A percentile compares a stretch with the other conserved stretches of the same genome.
Evolutionary conservation across 108 stramenopile species (phyloP).

Genomic region (Cylindrotheca closterium): DNA sequence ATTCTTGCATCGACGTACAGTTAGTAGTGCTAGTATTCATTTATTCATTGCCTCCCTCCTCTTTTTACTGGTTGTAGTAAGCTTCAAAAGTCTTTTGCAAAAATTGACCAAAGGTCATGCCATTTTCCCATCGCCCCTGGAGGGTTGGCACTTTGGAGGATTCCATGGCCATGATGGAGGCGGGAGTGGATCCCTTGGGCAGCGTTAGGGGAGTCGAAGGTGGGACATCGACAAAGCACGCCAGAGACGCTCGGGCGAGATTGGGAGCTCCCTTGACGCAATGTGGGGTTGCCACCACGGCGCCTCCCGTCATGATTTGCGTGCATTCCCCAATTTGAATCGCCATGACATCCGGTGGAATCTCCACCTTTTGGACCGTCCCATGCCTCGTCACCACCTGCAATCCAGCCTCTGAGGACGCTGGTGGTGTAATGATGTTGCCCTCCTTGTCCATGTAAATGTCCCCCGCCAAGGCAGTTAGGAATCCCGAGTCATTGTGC

Average conservation of each 20-base stretch:
- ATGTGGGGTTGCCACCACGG: conserved; percentile 89
- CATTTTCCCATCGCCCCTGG: conserved; percentile 66
- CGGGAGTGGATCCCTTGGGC: conserved; percentile 51
- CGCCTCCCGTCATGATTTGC: conserved; percentile 88
- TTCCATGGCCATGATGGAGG: conserved; percentile 46
- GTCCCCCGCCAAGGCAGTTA: conserved; percentile 90
- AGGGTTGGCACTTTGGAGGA: conserved; percentile 75
- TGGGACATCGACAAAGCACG: conserved; percentile 87
- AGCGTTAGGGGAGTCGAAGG: conserved; percentile 63
- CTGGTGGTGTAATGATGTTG: conserved; percentile 30
- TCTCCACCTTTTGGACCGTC: conserved; percentile 47
- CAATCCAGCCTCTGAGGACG: conserved; percentile 78
- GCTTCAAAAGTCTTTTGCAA: conserved; percentile 68
- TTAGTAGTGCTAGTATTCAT: too few relatives aligned
- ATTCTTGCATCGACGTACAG: too few relatives aligned
- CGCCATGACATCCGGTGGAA: conserved; percentile 90
- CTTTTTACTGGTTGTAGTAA: conserved; percentile 81
- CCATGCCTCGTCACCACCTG: conserved; percentile 74
- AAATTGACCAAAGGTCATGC: conserved; percentile 90
- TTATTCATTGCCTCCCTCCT: too few relatives aligned
- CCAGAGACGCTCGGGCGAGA: conserved; percentile 65
- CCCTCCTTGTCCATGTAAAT: conserved; percentile 79
- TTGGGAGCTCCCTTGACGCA: conserved; percentile 71
- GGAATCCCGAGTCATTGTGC: conserved; percentile 92
- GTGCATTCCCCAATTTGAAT: conserved; percentile 93